Evolutionary conservation across 345 rosid species (phyloP).

Genomic region (Eucalyptus cloeziana): DNA sequence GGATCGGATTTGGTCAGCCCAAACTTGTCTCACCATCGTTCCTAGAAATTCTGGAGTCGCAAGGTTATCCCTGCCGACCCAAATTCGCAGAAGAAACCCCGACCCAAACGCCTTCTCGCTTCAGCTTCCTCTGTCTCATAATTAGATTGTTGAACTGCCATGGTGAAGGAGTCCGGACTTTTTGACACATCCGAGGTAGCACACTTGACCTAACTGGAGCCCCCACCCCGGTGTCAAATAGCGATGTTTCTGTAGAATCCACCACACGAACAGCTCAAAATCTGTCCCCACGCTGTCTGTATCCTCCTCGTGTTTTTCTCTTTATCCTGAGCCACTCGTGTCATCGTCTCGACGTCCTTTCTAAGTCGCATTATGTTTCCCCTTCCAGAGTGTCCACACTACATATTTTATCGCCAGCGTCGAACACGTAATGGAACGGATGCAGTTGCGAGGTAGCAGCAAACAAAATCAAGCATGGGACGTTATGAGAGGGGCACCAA

Average conservation of each 20-base stretch:
- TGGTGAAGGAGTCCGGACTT: neutral
- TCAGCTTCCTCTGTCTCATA: neutral
- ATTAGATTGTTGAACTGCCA: neutral
- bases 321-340: neutral
- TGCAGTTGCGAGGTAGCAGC: neutral
- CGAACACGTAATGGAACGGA: neutral
- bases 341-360: neutral
- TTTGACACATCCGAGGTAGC: neutral
- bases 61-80: neutral
- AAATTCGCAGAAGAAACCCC: neutral
- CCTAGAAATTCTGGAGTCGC: neutral
- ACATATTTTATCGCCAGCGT: neutral
- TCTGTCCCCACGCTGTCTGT: neutral
- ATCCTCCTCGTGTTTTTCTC: neutral
- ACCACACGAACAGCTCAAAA: neutral
- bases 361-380: neutral
- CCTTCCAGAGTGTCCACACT: neutral
- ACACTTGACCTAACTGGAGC: neutral
- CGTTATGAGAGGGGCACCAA: neutral
- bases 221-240: neutral
- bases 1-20: neutral
- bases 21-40: neutral
- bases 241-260: neutral
- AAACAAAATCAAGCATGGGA: neutral
- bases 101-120: neutral